These are phyloP conservation scores for Trametes meyenii DNA, from an alignment of 768 basidiomycete genomes.

Conservation along the genomic window DNA sequence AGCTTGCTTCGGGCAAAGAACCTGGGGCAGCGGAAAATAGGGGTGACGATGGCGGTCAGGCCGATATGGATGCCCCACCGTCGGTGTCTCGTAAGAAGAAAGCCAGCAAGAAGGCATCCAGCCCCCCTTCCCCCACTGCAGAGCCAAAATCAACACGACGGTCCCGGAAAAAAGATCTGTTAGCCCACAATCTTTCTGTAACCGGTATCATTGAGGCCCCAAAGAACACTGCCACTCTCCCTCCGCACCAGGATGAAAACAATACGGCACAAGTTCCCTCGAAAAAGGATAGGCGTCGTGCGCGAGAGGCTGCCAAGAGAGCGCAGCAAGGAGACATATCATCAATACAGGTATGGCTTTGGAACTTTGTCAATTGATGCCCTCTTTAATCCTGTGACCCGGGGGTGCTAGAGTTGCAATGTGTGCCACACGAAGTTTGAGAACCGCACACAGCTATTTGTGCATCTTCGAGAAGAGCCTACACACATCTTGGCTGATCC, in stretches of 20 bases:
- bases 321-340: conserved; percentile 38
- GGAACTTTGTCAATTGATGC: neutral
- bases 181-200: neutral
- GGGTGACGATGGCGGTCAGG: neutral
- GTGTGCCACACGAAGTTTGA: conserved; percentile 64
- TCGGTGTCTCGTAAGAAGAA: conserved; percentile 7
- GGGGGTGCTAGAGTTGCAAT: conserved; percentile 39
- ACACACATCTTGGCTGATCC: conserved; percentile 65
- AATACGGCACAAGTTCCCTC: conserved; percentile 37
- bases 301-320: conserved; percentile 75
- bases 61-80: neutral
- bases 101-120: conserved; percentile 29
- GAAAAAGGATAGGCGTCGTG: conserved; percentile 82
- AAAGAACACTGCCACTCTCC: neutral
- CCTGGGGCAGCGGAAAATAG: neutral
- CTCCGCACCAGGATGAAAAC: neutral
- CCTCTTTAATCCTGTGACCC: neutral
- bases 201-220: neutral
- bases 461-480: conserved; percentile 61
- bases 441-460: conserved; percentile 75
- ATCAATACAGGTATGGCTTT: conserved; percentile 1
- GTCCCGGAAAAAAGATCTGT: neutral
- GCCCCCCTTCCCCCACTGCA: conserved; percentile 12
- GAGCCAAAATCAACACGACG: conserved; percentile 13
- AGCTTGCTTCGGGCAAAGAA: neutral